phyloP scores from a whole-genome alignment of 1,284 basidiomycete genomes.

The Amylostereum areolatum region DNA sequence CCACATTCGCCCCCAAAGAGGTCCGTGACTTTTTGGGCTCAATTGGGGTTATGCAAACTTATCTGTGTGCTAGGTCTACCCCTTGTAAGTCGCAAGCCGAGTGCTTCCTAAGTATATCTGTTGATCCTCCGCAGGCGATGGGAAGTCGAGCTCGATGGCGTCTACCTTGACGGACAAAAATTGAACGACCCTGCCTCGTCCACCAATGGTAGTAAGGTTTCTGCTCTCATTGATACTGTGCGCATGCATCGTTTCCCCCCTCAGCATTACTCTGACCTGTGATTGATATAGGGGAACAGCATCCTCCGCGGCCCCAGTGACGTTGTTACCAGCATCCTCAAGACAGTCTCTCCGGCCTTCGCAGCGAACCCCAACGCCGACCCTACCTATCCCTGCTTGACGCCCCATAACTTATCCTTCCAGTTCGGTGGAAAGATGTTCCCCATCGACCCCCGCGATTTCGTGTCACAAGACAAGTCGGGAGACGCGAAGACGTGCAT shows the following conservation, averaged over 20 bases:
- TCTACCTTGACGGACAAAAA: slow-evolving; percentile 47
- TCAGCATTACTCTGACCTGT: neutral
- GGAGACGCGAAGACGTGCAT: slow-evolving; percentile 38
- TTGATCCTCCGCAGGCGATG: slow-evolving; percentile 33
- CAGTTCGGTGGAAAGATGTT: slow-evolving; percentile 59
- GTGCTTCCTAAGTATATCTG: neutral
- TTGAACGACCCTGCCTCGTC: slow-evolving; percentile 38
- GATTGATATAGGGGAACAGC: slow-evolving; percentile 30
- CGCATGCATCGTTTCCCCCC: slow-evolving; percentile 6
- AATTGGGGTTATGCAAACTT: neutral
- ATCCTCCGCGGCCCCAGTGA: slow-evolving; percentile 32
- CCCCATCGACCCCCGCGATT: slow-evolving; percentile 62
- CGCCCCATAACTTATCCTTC: slow-evolving; percentile 51
- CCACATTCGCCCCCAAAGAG: slow-evolving; percentile 29
- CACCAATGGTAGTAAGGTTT: slow-evolving; percentile 27
- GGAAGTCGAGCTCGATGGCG: slow-evolving; percentile 52
- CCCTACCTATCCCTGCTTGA: slow-evolving; percentile 33
- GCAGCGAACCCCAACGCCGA: slow-evolving; percentile 18
- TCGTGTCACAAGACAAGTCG: slow-evolving; percentile 34
- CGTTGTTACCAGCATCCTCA: slow-evolving; percentile 34
- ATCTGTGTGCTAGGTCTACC: slow-evolving; percentile 17
- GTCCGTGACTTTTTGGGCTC: slow-evolving; percentile 6
- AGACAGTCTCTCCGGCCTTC: slow-evolving; percentile 27
- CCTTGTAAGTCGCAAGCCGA: slow-evolving; percentile 20
- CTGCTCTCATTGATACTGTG: slow-evolving; percentile 50